These are phyloP conservation scores for Chondrus crispus DNA, from an alignment of 23 red algal genomes.

Conservation along the genomic window DNA sequence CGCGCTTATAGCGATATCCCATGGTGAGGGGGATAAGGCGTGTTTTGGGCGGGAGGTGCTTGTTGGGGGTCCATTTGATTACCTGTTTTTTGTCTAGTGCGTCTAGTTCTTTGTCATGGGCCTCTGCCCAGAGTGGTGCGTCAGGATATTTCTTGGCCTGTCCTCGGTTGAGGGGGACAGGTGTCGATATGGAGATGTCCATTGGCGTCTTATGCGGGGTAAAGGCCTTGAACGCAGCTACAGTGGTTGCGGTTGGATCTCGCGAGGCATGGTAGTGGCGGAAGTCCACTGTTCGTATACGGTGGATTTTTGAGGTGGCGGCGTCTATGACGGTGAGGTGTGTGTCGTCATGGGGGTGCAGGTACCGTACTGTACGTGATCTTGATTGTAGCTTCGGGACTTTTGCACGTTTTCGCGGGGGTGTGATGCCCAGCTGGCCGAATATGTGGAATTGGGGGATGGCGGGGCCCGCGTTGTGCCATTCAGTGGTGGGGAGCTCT, in stretches of 20 bases:
- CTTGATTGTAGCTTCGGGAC: neutral
- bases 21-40: neutral
- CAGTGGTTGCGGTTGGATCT: neutral
- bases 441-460: neutral
- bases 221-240: neutral
- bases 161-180: no score
- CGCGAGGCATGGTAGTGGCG: neutral
- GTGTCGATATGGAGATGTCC: neutral
- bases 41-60: neutral
- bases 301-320: neutral
- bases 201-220: neutral
- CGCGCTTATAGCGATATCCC: neutral
- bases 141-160: neutral
- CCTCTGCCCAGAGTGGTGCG: neutral
- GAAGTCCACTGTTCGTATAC: constrained; percentile 7
- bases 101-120: neutral
- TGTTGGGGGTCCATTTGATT: neutral
- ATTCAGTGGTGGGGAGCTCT: neutral
- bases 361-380: neutral
- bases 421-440: neutral
- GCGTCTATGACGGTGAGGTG: neutral
- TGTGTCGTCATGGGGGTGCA: neutral
- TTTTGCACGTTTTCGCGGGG: neutral
- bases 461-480: neutral
- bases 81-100: neutral